Base-by-base conservation (phyloP, 768 basidiomycete species). In the Lentinula guzmanii region DNA sequence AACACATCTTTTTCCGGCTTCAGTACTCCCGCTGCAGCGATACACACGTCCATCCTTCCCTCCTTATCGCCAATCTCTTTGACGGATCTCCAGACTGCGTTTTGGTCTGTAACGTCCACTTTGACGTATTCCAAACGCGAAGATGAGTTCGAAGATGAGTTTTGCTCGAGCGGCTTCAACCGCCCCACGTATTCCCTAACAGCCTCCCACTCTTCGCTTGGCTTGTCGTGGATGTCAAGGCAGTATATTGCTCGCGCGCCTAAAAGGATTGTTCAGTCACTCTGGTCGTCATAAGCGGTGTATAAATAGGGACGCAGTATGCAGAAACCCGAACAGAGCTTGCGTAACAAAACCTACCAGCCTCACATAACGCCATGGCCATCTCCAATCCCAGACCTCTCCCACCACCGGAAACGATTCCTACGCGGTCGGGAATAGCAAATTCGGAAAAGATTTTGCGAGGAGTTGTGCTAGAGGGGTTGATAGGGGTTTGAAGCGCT, bases 341-440 rank as follows among this genome's bases (percentile, higher is more conserved):
- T 7, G 8, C 15, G 8, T 46, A 6, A n/a, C 8, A 48, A 9
- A 5, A 48, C 46, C n/a, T 11, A 48, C 46, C 46, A 24, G 83
- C 86, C 74, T 92, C 91, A 46, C 82, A 81, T 45, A 92, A 74
- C 4, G 86, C 83, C 58, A 91, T 74, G 39, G 89, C 89, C 86
- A 89, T 87, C 74, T 93, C 91, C n/a, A 93, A 82, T 2, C 91
- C 91, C 15, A 93, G 80, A 0, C 91, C 87, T 35, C 86, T 74
- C 63, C 86, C 83, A 0, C 79, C 86, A 5, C 87, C 87, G 0
- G 86, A 83, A 33, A 89, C 83, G 46, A 88, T 76, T 8, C 77
- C 84, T 4, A 87, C 84, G 2, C 84, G 79, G 60, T 82, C 82
- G 11, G 71, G 74, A 41, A 87, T 76, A 1, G 81, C 78, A 70